These are phyloP conservation scores for Blastobotrys chiropterorum DNA, from an alignment of 805 yeast species.

Conservation along the genomic window DNA sequence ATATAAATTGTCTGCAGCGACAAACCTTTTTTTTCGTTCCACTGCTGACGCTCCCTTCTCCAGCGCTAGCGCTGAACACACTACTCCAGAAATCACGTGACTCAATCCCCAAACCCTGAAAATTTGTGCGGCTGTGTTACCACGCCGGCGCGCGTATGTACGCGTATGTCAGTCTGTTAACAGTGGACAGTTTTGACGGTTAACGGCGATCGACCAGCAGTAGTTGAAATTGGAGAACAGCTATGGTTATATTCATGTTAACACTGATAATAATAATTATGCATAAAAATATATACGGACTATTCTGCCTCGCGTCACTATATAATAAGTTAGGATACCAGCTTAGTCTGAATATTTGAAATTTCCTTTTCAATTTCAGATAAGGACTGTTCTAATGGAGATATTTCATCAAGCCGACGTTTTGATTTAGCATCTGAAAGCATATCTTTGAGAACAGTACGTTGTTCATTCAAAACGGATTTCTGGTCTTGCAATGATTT, in stretches of 20 bases:
- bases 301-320: not conserved
- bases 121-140: not conserved
- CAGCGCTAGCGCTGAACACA: not conserved
- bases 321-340: not conserved
- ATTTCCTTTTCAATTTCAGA: slow-evolving; percentile 47
- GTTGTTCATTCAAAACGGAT: slow-evolving; percentile 84
- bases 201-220: no score
- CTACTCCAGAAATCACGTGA: not conserved
- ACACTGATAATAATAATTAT: no score
- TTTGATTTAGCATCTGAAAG: slow-evolving; percentile 55
- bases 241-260: no score
- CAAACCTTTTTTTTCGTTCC: not conserved
- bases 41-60: not conserved
- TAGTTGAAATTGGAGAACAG: no score
- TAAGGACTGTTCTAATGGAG: slow-evolving; percentile 50
- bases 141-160: no score
- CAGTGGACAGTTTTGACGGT: no score
- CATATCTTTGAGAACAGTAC: slow-evolving; percentile 61
- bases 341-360: slow-evolving; percentile 28
- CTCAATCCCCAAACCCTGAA: not conserved
- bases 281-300: not conserved
- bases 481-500: slow-evolving; percentile 55
- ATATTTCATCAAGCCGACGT: slow-evolving; percentile 72
- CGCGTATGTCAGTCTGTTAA: no score
- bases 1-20: not conserved